Conservation (phyloP, 108 stramenopile genomes). For the Pseudonitzschia multistriata region DNA sequence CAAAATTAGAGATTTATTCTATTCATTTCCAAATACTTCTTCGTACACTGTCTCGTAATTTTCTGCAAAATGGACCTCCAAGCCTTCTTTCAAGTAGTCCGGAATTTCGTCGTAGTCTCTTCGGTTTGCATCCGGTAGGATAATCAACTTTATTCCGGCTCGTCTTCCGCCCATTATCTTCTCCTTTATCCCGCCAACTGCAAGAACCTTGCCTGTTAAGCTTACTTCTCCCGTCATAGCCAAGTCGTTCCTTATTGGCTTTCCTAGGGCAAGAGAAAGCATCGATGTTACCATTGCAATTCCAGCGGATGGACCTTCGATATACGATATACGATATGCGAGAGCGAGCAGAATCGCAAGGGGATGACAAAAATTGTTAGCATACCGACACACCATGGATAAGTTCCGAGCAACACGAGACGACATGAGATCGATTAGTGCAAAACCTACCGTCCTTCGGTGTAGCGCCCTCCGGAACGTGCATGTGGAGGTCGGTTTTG, state of each 20-base stretch:
- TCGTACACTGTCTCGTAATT: slow-evolving; percentile 88
- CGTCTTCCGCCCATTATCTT: slow-evolving; percentile 97
- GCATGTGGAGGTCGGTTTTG: slow-evolving; percentile 90
- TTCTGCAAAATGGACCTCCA: slow-evolving; percentile 92
- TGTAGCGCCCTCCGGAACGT: slow-evolving; percentile 99
- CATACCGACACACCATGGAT: too few relatives aligned
- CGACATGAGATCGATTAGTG: too few relatives aligned
- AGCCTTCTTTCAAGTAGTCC: slow-evolving; percentile 92
- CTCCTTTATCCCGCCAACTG: slow-evolving; percentile 98
- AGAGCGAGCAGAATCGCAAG: too few relatives aligned
- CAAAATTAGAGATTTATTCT: not conserved
- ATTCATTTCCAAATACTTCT: slow-evolving; percentile 69
- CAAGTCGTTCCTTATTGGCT: slow-evolving; percentile 86
- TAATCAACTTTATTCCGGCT: slow-evolving; percentile 85
- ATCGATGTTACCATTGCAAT: slow-evolving; percentile 96
- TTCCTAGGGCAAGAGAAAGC: slow-evolving; percentile 87
- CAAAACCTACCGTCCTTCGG: slow-evolving; percentile 90
- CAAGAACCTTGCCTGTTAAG: slow-evolving; percentile 94
- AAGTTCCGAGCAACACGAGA: too few relatives aligned
- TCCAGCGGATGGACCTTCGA: slow-evolving; percentile 82
- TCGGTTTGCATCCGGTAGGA: slow-evolving; percentile 89
- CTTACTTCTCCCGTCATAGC: slow-evolving; percentile 97
- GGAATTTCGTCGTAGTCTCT: slow-evolving; percentile 96
- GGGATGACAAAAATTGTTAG: too few relatives aligned
- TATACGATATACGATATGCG: too few relatives aligned